Base-by-base conservation (phyloP, 1,139 yeast genomes). In the Suzukiozyma palmioleophila region DNA sequence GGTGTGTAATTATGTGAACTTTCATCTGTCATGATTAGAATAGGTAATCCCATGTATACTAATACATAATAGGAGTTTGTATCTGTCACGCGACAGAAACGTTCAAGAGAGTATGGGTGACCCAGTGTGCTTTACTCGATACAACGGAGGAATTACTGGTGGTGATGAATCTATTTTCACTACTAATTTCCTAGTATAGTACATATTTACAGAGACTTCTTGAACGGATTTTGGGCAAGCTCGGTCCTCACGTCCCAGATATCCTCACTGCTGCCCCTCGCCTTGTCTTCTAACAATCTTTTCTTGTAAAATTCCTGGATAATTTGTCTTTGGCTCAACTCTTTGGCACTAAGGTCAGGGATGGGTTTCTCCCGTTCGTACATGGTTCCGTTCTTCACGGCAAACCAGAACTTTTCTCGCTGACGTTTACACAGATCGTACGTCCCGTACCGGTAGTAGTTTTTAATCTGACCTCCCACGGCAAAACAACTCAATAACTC, bases 401-500 rank as follows among this genome's bases (percentile, higher is more conserved):
- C 90, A 61, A 90, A 89, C 74, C 85, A 83, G 51, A 89, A 70
- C 65, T 88, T 88, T 32, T 76, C 78, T 45, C 87, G 69, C 53
- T 86, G 86, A 40, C 73, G 74, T 32, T 71, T 73, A 61, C 97
- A 90, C 43, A 76, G 66, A 41, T 83, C 79, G 52, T 87, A 74
- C 34, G 81, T 77, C 3, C 97, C 97, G 54, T 81, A 84, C 39
- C 97, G 64, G 56, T 90, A 90, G 53, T 85, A 83, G 59, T 84
- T 76, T 46, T 92, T 76, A 25, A 85, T 65, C 57, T 89, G 96
- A 1, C 96, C 96, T 2, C 97, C 97, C 2, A 89, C 56, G 0
- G 96, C 85, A 64, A 86, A 88, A 58, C 97, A 90, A 37, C 79
- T 82, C 37, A 89, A 74, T 28, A 90, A 66, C 53, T 87, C 95